Base-by-base conservation (phyloP, 768 basidiomycete species). In the Tricholoma matsutake region DNA sequence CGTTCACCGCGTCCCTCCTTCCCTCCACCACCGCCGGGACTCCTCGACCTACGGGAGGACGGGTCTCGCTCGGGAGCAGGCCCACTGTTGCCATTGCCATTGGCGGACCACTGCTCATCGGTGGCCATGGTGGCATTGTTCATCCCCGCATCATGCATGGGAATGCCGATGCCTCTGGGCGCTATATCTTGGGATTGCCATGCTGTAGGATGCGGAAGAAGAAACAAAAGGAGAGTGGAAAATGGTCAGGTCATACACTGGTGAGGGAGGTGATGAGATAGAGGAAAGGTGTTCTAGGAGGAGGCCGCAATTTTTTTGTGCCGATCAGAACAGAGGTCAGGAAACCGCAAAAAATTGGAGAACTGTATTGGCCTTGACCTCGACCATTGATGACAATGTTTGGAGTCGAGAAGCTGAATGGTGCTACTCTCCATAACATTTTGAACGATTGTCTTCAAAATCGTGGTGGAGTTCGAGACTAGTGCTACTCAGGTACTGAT, bases 101-200 rank as follows among this genome's bases (percentile, higher is more conserved):
- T 75, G 53, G 73, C 67, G 62, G 77, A 81, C 86, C 86, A 88
- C 41, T 75, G 81, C 56, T 87, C 86, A 58, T 86, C 86, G n/a
- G 75, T 79, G 56, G 72, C 73, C 75, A 80, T 79, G 59, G 77
- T 78, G 59, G 72, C 80, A 64, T 76, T 75, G 54, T 68, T 71
- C 63, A 78, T 58, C 29, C 72, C 73, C 45, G 72, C 72, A 37
- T 84, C 87, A 51, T 81, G 76, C 25, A 83, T 81, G 55, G 89
- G 89, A 68, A 91, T 91, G 73, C 87, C 86, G 64, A 90, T 91
- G 52, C 83, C 87, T 60, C 73, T 76, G 58, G 89, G 86, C 34
- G 87, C 89, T 64, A 90, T 89, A 65, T 92, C 90, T 85, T 89
- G 87, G 35, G 87, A 83, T 77, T 90, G 88, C 90, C 89, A 91